A percentile compares a stretch with the other conserved stretches of the same genome.
Evolutionary conservation across 331 rosid species (phyloP).

Genomic region (Cydonia oblonga): DNA sequence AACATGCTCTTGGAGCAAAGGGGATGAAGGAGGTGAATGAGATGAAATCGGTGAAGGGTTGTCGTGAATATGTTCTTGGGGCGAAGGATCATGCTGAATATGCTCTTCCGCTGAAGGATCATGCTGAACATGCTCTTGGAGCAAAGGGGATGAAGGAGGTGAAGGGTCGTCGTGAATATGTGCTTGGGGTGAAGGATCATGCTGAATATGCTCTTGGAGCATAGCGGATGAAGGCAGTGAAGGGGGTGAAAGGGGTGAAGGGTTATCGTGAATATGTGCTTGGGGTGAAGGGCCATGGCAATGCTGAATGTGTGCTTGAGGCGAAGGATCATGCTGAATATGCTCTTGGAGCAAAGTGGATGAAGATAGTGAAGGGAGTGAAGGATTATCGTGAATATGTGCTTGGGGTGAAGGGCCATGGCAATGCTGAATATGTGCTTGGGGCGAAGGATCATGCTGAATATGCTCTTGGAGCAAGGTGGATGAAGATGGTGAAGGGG

Average conservation of each 20-base stretch:
- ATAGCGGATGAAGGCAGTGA: too few relatives aligned
- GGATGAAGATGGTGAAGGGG: background rate
- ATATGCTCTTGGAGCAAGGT: too few relatives aligned
- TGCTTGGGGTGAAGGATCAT: background rate
- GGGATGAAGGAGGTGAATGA: background rate
- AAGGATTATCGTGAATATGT: background rate
- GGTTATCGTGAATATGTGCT: too few relatives aligned
- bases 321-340: background rate
- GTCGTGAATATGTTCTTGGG: too few relatives aligned
- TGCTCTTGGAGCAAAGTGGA: background rate
- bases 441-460: too few relatives aligned
- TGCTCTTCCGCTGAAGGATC: too few relatives aligned
- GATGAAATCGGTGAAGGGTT: background rate
- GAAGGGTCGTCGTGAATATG: background rate
- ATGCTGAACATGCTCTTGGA: too few relatives aligned
- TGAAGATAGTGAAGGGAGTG: background rate
- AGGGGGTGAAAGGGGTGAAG: too few relatives aligned
- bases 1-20: background rate
- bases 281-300: background rate
- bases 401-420: background rate
- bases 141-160: background rate
- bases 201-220: background rate
- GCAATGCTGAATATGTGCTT: background rate
- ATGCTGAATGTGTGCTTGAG: background rate
- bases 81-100: too few relatives aligned